Percentiles rank a stretch among this genome's conserved stretches.
phyloP scores from a whole-genome alignment of 2,329 filamentous ascomycete genomes.

The Fusarium brachygibbosum region DNA sequence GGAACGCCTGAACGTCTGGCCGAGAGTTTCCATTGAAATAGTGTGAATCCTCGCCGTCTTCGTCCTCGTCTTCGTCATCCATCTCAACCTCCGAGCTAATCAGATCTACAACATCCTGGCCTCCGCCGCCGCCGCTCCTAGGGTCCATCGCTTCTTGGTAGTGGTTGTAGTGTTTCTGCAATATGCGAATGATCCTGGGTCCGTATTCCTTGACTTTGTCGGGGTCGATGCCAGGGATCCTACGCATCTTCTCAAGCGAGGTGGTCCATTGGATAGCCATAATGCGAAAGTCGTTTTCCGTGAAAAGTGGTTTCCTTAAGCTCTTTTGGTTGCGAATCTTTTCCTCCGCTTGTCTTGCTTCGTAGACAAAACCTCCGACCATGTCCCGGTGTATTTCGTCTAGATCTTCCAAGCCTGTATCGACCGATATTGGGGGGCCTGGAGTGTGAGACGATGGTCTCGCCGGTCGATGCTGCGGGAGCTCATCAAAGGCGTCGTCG shows the following conservation, averaged over 20 bases:
- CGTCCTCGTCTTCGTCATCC: constrained; percentile 55
- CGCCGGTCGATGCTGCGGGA: constrained; percentile 56
- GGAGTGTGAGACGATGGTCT: constrained; percentile 53
- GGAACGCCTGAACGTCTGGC: constrained; percentile 54
- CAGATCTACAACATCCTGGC: constrained; percentile 66
- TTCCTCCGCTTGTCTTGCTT: constrained; percentile 72
- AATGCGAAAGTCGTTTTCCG: constrained; percentile 75
- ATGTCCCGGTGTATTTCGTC: constrained; percentile 72
- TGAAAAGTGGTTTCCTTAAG: constrained; percentile 73
- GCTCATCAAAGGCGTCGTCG: constrained; percentile 62
- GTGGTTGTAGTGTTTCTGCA: constrained; percentile 62
- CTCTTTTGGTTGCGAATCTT: constrained; percentile 71
- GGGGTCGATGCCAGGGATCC: constrained; percentile 72
- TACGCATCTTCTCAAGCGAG: constrained; percentile 71
- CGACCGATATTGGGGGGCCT: constrained; percentile 70
- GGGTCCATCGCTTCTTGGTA: constrained; percentile 67
- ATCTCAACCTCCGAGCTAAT: constrained; percentile 62
- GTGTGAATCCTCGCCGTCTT: constrained; percentile 60
- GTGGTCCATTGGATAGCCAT: constrained; percentile 80
- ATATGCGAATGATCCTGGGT: constrained; percentile 69
- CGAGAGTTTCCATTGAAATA: constrained; percentile 58
- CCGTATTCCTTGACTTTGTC: constrained; percentile 75
- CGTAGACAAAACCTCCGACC: constrained; percentile 73
- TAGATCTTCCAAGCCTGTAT: constrained; percentile 67
- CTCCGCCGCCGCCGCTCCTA: constrained; percentile 36